Conservation (phyloP, 352 stramenopile genomes). For the Globisporangium camurandrum region DNA sequence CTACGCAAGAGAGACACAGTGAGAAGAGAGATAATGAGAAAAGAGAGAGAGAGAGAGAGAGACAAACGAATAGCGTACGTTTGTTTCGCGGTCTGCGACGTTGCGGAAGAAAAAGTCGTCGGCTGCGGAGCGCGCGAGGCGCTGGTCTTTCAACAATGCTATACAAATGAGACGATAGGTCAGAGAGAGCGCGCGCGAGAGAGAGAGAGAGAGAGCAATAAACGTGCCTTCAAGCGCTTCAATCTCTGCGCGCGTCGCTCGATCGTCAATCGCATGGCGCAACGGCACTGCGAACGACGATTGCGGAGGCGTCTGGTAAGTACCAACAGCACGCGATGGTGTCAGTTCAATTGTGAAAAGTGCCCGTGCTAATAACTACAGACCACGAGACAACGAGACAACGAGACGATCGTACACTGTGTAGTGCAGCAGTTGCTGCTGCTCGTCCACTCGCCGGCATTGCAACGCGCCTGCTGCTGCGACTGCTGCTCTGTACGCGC, state of each 20-base stretch:
- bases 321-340: too few relatives aligned
- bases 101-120: conserved; percentile 39
- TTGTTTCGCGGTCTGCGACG: conserved; percentile 33
- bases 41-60: too few relatives aligned
- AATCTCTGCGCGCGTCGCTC: conserved; percentile 35
- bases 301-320: conserved; percentile 2
- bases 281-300: background rate
- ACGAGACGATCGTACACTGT: background rate
- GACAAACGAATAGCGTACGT: conserved; percentile 18
- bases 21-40: background rate
- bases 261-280: conserved; percentile 6
- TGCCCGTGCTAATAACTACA: too few relatives aligned
- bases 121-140: conserved; percentile 21
- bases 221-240: conserved; percentile 33
- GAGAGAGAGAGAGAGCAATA: too few relatives aligned
- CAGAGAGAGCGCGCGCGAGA: too few relatives aligned
- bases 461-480: conserved; percentile 8
- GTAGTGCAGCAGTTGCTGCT: background rate
- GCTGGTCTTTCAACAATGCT: conserved; percentile 35
- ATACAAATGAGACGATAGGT: background rate
- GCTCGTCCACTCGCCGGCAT: background rate
- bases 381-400: too few relatives aligned
- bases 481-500: conserved; percentile 7
- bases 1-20: conserved; percentile 15
- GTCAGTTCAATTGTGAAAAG: too few relatives aligned